phyloP scores from a whole-genome alignment of 2,329 filamentous ascomycete genomes.

The Trichoderma asperellum region DNA sequence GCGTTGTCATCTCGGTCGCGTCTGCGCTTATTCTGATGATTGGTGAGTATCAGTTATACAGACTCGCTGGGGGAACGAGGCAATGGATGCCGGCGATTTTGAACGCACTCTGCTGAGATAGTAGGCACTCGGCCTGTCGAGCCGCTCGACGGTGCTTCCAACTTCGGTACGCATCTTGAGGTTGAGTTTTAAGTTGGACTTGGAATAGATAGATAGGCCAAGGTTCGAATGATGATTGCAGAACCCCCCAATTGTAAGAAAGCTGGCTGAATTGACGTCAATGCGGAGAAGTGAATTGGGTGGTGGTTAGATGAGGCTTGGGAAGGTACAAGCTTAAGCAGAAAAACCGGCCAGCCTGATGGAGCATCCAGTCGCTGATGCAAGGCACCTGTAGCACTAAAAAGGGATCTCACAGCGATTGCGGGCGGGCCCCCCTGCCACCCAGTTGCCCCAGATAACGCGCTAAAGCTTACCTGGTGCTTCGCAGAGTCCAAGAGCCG shows the following conservation, averaged over 20 bases:
- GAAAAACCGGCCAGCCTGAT: constrained; percentile 10
- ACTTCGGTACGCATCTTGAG: constrained; percentile 50
- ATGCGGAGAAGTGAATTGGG: neutral
- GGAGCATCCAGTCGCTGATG: constrained; percentile 17
- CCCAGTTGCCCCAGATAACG: constrained; percentile 22
- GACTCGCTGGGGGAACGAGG: neutral
- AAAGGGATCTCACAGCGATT: constrained; percentile 20
- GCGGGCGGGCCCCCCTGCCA: constrained; percentile 18
- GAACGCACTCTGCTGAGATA: constrained; percentile 74
- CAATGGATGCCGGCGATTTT: neutral
- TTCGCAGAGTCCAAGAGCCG: constrained; percentile 22
- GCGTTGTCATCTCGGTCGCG: constrained; percentile 63
- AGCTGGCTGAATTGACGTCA: neutral
- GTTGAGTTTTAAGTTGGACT: neutral
- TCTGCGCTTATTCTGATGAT: constrained; percentile 71
- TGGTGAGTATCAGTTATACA: neutral
- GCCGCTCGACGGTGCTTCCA: constrained; percentile 80
- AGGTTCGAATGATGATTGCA: too few relatives aligned
- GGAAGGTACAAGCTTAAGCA: neutral
- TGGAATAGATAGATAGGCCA: neutral
- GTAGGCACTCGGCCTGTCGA: constrained; percentile 95
- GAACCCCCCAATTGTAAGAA: neutral
- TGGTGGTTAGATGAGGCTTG: neutral
- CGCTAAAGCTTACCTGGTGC: constrained; percentile 20
- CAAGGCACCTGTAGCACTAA: constrained; percentile 26